Evolutionary conservation across 1,139 yeast species (phyloP), one percentile per base, ranked within the genome.

Genomic region (Arxiozyma telluris): DNA sequence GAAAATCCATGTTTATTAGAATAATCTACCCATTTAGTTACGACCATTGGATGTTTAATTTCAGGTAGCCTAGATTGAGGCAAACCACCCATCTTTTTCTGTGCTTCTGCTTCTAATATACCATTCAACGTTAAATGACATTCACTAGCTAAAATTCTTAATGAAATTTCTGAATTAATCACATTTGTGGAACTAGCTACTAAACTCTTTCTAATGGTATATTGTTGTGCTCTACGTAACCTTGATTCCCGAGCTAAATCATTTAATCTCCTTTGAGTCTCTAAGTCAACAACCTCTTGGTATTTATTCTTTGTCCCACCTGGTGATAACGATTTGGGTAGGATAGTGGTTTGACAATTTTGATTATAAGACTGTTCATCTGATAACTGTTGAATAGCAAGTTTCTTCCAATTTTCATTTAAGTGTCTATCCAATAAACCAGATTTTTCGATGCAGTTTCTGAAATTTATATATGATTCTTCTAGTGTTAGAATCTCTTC

Each of bases 11-110:
- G 95, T 67, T 87, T 89, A 73, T 91, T 90, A 45, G 96, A 87
- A 69, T 93, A 93, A 70, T 94, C 98, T 38, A 94, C 98, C 99
- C 99, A 94, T 69, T 91, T 91, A 59, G 95, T 86, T 51, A 93
- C 84, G 58, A 88, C 81, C 18, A 84, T 79, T 17, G 93, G 93
- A 59, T 81, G 80, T 61, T 79, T 83, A 61, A 80, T 58, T 44
- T 62, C 62, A 21, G 70, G 65, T 44, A 64, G 55, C 54, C 68
- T 53, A 21, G 69, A 63, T 53, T 59, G 66, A 42, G 67, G 72
- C 52, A 66, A 55, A 9, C 69, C 69, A 39, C 70, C 70, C 73
- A 72, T 71, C 60, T 72, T 70, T 34, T 73, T 69, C 55, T 73
- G 76, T 42, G 76, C 74, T 57, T 74, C 76, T 9, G 76, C 71